A percentile compares a stretch with the other conserved stretches of the same genome.
These are phyloP conservation scores for Plasmodium fragile DNA, from an alignment of 169 alveolate species.

Conservation along the genomic window DNA sequence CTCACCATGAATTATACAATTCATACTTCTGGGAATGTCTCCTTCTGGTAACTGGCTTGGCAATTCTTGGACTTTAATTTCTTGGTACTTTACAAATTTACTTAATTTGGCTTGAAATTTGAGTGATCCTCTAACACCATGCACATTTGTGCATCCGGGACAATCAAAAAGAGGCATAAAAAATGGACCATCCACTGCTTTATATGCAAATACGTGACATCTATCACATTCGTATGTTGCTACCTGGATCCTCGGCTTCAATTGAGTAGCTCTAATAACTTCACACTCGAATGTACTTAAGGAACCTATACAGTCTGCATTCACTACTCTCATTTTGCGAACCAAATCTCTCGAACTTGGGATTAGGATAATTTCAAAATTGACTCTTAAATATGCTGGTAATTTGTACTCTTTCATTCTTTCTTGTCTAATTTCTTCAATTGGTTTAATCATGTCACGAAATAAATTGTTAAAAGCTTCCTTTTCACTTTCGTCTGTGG, in stretches of 20 bases:
- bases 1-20: constrained; percentile 91
- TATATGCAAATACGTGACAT: constrained; percentile 92
- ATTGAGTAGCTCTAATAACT: constrained; percentile 94
- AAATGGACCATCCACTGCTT: constrained; percentile 88
- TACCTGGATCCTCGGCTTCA: constrained; percentile 94
- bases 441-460: constrained; percentile 62
- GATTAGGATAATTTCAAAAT: constrained; percentile 81
- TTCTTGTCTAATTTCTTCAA: constrained; percentile 75
- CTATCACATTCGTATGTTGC: constrained; percentile 96
- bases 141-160: constrained; percentile 90
- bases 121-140: constrained; percentile 89
- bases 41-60: constrained; percentile 96
- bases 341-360: constrained; percentile 85
- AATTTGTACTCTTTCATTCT: constrained; percentile 88
- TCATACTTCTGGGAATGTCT: constrained; percentile 94
- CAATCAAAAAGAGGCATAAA: constrained; percentile 95
- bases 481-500: constrained; percentile 74
- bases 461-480: constrained; percentile 71
- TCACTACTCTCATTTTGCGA: constrained; percentile 92
- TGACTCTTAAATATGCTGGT: constrained; percentile 83
- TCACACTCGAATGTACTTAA: constrained; percentile 89
- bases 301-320: constrained; percentile 93
- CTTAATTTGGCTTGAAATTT: constrained; percentile 89
- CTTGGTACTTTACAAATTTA: constrained; percentile 93
- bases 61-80: constrained; percentile 95